Base-by-base conservation (phyloP, 140 eudicot species). In the Erigeron philadelphicus region DNA sequence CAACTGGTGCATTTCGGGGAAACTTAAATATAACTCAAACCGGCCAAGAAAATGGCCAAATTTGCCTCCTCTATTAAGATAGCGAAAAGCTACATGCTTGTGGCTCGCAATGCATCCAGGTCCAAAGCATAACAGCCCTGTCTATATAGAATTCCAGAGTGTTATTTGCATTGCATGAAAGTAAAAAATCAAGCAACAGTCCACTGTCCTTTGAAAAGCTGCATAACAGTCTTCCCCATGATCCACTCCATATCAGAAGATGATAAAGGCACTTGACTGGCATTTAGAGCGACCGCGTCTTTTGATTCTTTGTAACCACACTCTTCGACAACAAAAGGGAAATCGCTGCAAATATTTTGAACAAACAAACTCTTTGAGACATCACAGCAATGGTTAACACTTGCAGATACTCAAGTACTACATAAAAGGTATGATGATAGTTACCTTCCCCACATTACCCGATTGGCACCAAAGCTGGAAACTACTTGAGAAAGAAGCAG, bases 391-490 rank as follows among this genome's bases (percentile, higher is more conserved):
- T 54, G 11, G 38, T n/a, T 40, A 53, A 7, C 8, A 19, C 6
- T 31, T 31, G 5, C 38, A 21, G 25, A 21, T 21, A 31, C 38
- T 31, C 38, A 31, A 31, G 38, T 31, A 31, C 38, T 31, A 31
- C 38, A 31, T 3, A 31, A 31, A 31, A 31, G 4, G 38, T 31
- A 31, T 31, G 5, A 53, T 53, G 59, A 7, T 7, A 21, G 3
- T 76, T 82, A 90, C 95, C 95, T 90, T 75, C 95, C 95, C 97
- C 97, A 90, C 97, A 87, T 87, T 69, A 90, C 78, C 46, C 79
- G 92, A 75, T 90, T 73, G 69, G 97, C 93, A 18, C 97, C 97
- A 71, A 76, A 90, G 81, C 83, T 81, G 66, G 93, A 81, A 67
- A 87, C 82, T 23, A 87, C 65, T 66, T 85, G 80, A 8, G 93